Evolutionary conservation across 257 asterid genomes (phyloP).

Genomic region (Cruciata laevipes): DNA sequence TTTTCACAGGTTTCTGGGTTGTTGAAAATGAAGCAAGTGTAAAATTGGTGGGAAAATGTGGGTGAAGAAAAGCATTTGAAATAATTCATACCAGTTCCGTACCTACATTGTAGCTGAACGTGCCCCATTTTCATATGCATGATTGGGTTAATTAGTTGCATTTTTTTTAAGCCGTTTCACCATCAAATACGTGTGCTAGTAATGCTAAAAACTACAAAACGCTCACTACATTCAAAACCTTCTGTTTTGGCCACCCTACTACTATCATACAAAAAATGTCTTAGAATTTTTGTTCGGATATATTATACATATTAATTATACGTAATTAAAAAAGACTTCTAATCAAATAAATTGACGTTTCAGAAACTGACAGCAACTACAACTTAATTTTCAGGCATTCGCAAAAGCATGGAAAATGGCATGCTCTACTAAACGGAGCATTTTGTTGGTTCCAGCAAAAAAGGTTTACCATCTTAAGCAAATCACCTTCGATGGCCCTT

Average conservation of each 20-base stretch:
- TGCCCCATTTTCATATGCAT: background rate
- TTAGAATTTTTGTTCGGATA: no score
- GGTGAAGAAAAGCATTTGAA: background rate
- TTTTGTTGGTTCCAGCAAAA: conserved; percentile 44
- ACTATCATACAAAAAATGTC: no score
- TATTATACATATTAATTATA: no score
- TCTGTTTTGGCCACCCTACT: no score
- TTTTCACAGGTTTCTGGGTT: background rate
- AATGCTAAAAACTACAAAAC: background rate
- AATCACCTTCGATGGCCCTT: conserved; percentile 59
- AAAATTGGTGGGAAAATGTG: background rate
- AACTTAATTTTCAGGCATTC: conserved; percentile 50
- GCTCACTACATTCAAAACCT: background rate
- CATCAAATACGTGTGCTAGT: background rate
- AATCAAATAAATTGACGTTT: no score
- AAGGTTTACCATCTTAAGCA: conserved; percentile 59
- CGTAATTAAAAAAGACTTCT: no score
- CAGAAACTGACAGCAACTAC: no score
- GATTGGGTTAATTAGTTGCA: background rate
- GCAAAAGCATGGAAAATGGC: conserved; percentile 62
- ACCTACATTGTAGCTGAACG: conserved; percentile 1
- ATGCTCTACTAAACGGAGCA: conserved; percentile 38
- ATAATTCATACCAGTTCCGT: background rate
- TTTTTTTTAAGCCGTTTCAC: background rate
- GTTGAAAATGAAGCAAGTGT: background rate